Percentiles rank a stretch among this genome's conserved stretches.
phyloP scores from a whole-genome alignment of 257 asterid species.

The Solanum megistacrolobum region DNA sequence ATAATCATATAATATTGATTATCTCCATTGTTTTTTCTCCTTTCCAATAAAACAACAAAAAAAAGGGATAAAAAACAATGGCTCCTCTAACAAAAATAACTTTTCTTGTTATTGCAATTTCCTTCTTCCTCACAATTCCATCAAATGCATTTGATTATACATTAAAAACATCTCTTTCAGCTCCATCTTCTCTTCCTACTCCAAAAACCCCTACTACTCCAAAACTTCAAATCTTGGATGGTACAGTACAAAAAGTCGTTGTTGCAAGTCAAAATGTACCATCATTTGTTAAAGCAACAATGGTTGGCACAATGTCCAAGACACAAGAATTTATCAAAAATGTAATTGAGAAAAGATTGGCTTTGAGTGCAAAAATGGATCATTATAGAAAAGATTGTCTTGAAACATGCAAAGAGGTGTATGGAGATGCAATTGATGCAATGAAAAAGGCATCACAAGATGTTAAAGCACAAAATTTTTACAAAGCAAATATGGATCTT shows the following conservation, averaged over 20 bases:
- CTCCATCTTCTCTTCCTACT: background rate
- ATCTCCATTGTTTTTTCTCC: background rate
- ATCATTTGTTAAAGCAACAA: constrained; percentile 4
- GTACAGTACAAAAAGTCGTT: background rate
- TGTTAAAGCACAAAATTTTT: constrained; percentile 5
- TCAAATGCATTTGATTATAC: background rate
- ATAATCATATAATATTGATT: background rate
- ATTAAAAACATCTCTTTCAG: background rate
- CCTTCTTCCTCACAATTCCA: background rate
- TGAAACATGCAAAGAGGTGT: constrained; percentile 18
- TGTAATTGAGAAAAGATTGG: constrained; percentile 14
- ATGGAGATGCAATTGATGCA: constrained; percentile 13
- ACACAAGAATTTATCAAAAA: constrained; percentile 11
- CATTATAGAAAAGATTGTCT: constrained; percentile 11
- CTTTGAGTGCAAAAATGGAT: background rate
- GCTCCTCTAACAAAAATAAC: background rate
- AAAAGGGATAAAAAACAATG: constrained; percentile 6
- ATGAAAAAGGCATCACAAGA: constrained; percentile 20
- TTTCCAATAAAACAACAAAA: background rate
- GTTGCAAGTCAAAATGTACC: background rate
- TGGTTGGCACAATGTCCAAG: constrained; percentile 15
- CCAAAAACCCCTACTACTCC: background rate
- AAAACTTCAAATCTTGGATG: background rate
- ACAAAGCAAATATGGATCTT: constrained; percentile 25
- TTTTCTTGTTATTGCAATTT: constrained; percentile 5